Base-by-base conservation (phyloP, 139 green algal genomes). In the Coccomyxa sp. region DNA sequence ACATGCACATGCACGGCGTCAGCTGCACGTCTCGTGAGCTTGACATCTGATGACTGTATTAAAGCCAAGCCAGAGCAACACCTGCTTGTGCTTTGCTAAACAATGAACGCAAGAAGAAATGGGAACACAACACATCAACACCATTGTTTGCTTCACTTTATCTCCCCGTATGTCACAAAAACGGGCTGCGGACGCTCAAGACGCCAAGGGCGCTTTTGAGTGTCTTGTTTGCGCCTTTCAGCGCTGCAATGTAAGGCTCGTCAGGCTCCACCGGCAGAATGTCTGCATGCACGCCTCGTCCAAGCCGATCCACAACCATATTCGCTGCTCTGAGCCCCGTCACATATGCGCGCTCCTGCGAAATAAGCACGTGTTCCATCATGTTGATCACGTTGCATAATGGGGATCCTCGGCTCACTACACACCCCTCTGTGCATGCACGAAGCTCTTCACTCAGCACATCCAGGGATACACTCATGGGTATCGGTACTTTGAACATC, bases 261-360 rank as follows among this genome's bases (percentile, higher is more conserved):
- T 98, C 94, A 0, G 78, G 67, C 85, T 96, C 91, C 16, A 84
- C 79, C 59, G 27, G 80, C 76, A 91, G 58, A 45, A 93, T 90
- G 13, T 81, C 45, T 27, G 82, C 84, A n/a, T 51, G 60, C 30
- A 81, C 75, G 31, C 92, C 92, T 23, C 83, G n/a, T 9, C 87
- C 88, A 79, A 95, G 83, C 1, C 77, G 58, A 12, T 87, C 17
- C 0, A 94, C 63, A 60, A 95, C 92, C 75, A 95, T 85, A 84
- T 97, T 97, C 38, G 95, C 94, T 10, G 95, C 95, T 13, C 58
- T 82, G 28, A 98, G 90, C 0, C 95, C 94, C 7, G 90, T 98
- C 15, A 97, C 92, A 59, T 93, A 97, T 0, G 94, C 94, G 1
- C 94, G 90, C 85, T 97, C 94, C 88, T 95, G 90, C 57, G 82